phyloP scores from a whole-genome alignment of 768 basidiomycete species.

The Agaricus subrufescens region DNA sequence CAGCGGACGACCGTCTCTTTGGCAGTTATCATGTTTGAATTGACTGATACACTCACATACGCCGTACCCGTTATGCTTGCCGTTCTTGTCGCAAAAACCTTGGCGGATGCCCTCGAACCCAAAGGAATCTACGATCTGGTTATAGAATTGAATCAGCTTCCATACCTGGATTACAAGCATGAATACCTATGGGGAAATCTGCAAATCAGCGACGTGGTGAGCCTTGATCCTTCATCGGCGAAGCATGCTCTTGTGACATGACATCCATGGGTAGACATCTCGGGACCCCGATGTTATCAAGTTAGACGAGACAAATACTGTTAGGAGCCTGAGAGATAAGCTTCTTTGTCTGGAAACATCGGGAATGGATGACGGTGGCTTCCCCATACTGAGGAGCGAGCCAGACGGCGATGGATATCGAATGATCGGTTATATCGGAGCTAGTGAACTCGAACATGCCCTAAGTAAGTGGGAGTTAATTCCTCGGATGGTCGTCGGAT shows the following conservation, averaged over 20 bases:
- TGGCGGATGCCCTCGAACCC: constrained; percentile 83
- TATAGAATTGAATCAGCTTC: constrained; percentile 87
- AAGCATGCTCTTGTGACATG: neutral
- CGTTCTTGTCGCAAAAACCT: constrained; percentile 86
- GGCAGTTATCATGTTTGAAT: constrained; percentile 94
- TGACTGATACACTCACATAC: constrained; percentile 91
- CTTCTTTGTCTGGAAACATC: constrained; percentile 52
- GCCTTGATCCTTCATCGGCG: constrained; percentile 18
- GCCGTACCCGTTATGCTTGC: constrained; percentile 86
- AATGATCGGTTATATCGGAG: constrained; percentile 87
- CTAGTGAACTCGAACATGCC: constrained; percentile 92
- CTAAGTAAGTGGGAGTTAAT: constrained; percentile 49
- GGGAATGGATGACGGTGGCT: constrained; percentile 75
- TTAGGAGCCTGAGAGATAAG: constrained; percentile 67
- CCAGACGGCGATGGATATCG: constrained; percentile 43
- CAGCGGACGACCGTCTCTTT: constrained; percentile 88
- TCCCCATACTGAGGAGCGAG: constrained; percentile 72
- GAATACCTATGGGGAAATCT: constrained; percentile 83
- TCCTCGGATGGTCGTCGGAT: neutral
- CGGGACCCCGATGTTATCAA: constrained; percentile 66
- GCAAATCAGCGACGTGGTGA: constrained; percentile 74
- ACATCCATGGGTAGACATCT: constrained; percentile 45
- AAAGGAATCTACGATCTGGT: constrained; percentile 97
- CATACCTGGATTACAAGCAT: constrained; percentile 88
- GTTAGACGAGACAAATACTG: constrained; percentile 71